A percentile compares a stretch with the other conserved stretches of the same genome.
Conservation (phyloP, 352 stramenopile genomes). For the Phytophthora colocasiae region DNA sequence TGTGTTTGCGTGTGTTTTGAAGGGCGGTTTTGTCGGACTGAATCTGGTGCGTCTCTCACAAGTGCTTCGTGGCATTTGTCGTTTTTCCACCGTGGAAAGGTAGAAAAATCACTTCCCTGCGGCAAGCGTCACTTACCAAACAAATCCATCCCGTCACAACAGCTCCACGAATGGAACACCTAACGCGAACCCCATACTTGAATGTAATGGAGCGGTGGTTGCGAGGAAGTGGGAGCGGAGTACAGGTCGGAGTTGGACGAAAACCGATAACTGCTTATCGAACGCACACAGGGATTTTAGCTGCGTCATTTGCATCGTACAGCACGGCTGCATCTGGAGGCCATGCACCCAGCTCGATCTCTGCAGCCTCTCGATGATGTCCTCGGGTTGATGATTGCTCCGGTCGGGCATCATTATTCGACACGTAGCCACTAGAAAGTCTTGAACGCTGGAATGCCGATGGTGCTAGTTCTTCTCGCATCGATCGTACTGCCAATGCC, state of each 20-base stretch:
- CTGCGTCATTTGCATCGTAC: neutral
- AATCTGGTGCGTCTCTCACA: neutral
- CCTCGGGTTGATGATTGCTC: neutral
- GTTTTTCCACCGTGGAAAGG: conserved; percentile 5
- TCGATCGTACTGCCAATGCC: too few species aligned
- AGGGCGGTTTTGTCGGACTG: conserved; percentile 4
- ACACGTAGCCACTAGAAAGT: neutral
- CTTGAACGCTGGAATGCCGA: too few species aligned
- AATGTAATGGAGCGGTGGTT: too few species aligned
- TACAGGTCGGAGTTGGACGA: conserved; percentile 2
- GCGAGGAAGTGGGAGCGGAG: neutral
- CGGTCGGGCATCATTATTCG: neutral
- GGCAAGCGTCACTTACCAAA: conserved; percentile 4
- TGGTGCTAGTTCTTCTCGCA: too few species aligned
- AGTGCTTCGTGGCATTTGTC: neutral
- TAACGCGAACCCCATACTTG: conserved; percentile 4
- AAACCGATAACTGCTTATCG: neutral
- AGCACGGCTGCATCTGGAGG: neutral
- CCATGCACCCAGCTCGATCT: neutral
- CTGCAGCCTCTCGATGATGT: too few species aligned
- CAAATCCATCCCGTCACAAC: conserved; percentile 4
- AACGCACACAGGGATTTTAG: neutral
- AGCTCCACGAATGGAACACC: neutral
- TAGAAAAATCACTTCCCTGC: neutral
- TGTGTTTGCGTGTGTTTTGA: neutral